Percentiles rank a stretch among this genome's conserved stretches.
phyloP scores from a whole-genome alignment of 2,329 filamentous ascomycete species.

The Lachnellula subtilissima region DNA sequence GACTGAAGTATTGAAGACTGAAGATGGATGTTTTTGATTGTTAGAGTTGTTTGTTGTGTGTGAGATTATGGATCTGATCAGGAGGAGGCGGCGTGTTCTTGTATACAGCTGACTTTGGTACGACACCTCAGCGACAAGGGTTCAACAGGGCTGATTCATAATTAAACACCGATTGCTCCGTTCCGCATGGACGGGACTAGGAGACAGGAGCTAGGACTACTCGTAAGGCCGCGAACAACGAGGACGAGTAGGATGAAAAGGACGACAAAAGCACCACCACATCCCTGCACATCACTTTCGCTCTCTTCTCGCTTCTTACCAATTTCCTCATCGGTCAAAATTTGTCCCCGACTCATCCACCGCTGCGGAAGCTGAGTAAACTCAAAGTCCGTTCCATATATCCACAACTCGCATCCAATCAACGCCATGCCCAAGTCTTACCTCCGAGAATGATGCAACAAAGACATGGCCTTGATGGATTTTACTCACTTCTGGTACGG shows the following conservation, averaged over 20 bases:
- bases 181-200: not conserved
- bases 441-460: no score
- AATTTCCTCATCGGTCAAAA: no score
- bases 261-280: no score
- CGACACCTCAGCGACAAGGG: not conserved
- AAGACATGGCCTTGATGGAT: not conserved
- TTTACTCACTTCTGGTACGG: not conserved
- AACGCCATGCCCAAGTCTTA: no score
- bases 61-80: constrained; percentile 6
- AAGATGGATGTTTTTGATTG: not conserved
- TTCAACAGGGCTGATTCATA: constrained; percentile 9
- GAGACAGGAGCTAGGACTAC: not conserved
- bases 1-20: not conserved
- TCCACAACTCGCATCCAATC: not conserved
- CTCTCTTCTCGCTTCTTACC: no score
- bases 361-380: not conserved
- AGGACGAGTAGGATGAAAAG: no score
- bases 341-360: no score
- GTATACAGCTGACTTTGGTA: constrained; percentile 7
- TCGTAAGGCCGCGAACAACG: constrained; percentile 3
- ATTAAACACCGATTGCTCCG: constrained; percentile 11
- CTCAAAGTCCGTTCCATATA: not conserved
- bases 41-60: not conserved
- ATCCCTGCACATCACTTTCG: not conserved
- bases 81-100: constrained; percentile 7